Conservation (phyloP, 1,284 basidiomycete species). For the Tilletiopsis washingtonensis region DNA sequence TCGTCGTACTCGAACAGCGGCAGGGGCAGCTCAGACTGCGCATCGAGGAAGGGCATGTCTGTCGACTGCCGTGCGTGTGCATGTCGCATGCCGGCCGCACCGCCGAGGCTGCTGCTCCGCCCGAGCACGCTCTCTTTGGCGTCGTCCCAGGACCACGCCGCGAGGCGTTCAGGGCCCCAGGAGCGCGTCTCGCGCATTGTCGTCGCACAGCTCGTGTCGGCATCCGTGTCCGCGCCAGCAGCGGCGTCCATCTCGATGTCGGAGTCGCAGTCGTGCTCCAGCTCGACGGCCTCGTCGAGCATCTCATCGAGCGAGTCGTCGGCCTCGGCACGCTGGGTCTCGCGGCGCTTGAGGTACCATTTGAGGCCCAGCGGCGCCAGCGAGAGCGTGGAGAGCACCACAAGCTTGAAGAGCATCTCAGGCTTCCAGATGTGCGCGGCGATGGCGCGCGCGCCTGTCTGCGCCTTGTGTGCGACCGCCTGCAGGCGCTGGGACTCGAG, state of each 20-base stretch:
- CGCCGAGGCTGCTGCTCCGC: no score
- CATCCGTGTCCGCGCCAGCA: background rate
- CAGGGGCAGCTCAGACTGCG: no score
- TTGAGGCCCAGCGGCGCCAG: conserved; percentile 27
- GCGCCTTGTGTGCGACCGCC: conserved; percentile 14
- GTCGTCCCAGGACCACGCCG: no score
- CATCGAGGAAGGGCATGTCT: no score
- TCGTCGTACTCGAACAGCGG: no score
- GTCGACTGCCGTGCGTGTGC: no score
- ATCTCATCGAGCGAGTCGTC: background rate
- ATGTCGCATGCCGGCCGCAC: no score
- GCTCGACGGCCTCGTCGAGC: background rate
- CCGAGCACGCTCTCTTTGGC: no score
- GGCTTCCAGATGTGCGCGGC: conserved; percentile 35
- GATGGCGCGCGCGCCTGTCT: conserved; percentile 29
- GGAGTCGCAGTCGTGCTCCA: background rate
- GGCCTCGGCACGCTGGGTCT: background rate
- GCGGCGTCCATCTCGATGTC: conserved; percentile 1
- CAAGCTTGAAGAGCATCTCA: conserved; percentile 32
- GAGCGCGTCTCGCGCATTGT: no score
- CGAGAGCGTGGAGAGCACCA: conserved; percentile 31
- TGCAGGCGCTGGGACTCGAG: background rate
- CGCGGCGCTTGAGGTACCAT: conserved; percentile 1
- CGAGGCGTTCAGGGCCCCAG: no score
- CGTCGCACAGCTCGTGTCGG: no score